Base-by-base conservation (phyloP, 306 rosid genomes). In the Acacia acuminata region DNA sequence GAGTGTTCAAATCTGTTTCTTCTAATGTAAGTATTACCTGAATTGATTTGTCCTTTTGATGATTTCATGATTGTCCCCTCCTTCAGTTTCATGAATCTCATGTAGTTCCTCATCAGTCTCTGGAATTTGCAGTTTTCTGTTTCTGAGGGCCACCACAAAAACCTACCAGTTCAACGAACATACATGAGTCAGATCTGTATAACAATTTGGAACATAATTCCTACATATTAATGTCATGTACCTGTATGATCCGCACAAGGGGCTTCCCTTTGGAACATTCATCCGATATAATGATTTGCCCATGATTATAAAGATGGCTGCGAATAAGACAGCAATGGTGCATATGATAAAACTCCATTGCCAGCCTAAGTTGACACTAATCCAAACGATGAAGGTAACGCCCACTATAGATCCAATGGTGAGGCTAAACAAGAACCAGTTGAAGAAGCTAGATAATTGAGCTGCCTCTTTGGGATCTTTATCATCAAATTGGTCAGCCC, bases 371-470 rank as follows among this genome's bases (percentile, higher is more conserved):
- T 89, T 93, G 71, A 88, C n/a, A 72, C 90, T 82, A 8, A 87
- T 84, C 98, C 97, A 94, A 19, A 78, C 82, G 51, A 94, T 75
- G 36, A 91, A 36, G 19, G 97, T 94, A 30, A 94, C 92, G 14
- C 97, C 94, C 63, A 90, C 8, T 4, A 90, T 88, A 32, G 92
- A 84, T 74, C 98, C 98, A 24, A 71, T 60, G 40, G 91, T 91
- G 50, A 92, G 89, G 79, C 97, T 94, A 63, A 94, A 79, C 84
- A 94, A 69, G 85, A 94, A 88, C 96, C 96, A 94, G 81, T 92
- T 92, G 87, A 94, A 94, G 77, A 90, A 94, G 84, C 98, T 94
- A 10, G 98, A 94, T 1, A 92, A 4, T 65, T 88, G 85, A 20
- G 87, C 36, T 11, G 91, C 91, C 65, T 88, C 94, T 12, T 88